Conservation (phyloP, 2,329 filamentous ascomycete species). For the Aspergillus puulaauensis region DNA sequence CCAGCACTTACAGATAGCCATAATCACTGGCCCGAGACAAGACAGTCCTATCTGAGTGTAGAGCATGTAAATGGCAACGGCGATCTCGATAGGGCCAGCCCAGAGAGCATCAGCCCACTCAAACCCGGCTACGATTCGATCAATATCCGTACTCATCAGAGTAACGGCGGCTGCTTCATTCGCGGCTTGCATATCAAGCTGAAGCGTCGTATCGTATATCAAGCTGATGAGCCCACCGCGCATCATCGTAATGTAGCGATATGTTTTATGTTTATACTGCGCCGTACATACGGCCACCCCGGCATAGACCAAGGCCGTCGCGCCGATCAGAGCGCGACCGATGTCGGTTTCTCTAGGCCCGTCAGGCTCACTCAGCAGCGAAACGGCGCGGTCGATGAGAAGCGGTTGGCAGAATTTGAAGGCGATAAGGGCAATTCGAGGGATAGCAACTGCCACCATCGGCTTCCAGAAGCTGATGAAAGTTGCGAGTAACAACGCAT, state of each 20-base stretch:
- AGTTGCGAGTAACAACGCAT: no score
- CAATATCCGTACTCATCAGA: slow-evolving; percentile 48
- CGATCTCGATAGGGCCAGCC: slow-evolving; percentile 38
- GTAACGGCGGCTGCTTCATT: slow-evolving; percentile 42
- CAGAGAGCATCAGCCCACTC: slow-evolving; percentile 32
- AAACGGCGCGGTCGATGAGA: slow-evolving; percentile 8
- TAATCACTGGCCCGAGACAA: slow-evolving; percentile 24
- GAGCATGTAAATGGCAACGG: slow-evolving; percentile 36
- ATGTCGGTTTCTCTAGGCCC: background rate
- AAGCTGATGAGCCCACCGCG: slow-evolving; percentile 37
- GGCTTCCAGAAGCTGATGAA: no score
- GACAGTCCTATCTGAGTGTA: slow-evolving; percentile 32
- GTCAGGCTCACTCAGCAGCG: background rate
- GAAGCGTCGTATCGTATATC: slow-evolving; percentile 48
- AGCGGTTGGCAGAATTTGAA: slow-evolving; percentile 32
- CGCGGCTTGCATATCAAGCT: slow-evolving; percentile 27
- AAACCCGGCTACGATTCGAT: slow-evolving; percentile 28
- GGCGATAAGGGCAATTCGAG: no score
- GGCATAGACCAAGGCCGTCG: slow-evolving; percentile 31
- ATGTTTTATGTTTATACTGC: slow-evolving; percentile 25
- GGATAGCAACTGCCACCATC: no score
- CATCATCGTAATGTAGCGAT: slow-evolving; percentile 29
- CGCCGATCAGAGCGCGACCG: slow-evolving; percentile 33
- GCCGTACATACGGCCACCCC: slow-evolving; percentile 29
- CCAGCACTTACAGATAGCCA: no score